phyloP scores from a whole-genome alignment of 345 rosid genomes.

The Citrus medica region DNA sequence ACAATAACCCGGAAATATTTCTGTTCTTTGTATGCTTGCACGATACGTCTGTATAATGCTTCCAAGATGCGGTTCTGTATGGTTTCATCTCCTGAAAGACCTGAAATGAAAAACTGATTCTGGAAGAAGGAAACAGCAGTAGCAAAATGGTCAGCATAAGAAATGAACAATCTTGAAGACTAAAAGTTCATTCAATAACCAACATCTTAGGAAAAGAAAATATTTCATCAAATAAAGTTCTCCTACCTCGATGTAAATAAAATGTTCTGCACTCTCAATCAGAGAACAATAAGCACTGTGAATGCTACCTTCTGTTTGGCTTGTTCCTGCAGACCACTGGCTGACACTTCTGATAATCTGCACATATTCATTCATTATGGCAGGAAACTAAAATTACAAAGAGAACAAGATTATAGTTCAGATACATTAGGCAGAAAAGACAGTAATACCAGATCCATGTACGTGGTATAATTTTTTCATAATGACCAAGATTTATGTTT shows the following conservation, averaged over 20 bases:
- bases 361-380: background rate
- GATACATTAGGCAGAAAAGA: background rate
- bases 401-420: background rate
- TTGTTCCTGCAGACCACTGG: slow-evolving; percentile 93
- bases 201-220: background rate
- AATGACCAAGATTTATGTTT: background rate
- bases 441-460: background rate
- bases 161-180: background rate
- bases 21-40: slow-evolving; percentile 66
- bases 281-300: slow-evolving; percentile 78
- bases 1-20: slow-evolving; percentile 67
- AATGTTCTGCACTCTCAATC: slow-evolving; percentile 79
- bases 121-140: slow-evolving; percentile 30
- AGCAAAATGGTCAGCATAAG: background rate
- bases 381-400: background rate
- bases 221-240: background rate
- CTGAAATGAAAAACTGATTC: slow-evolving; percentile 96
- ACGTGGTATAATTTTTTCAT: background rate
- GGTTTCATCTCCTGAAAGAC: slow-evolving; percentile 67
- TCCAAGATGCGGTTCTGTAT: slow-evolving; percentile 78
- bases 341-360: slow-evolving; percentile 82
- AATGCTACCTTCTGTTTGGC: slow-evolving; percentile 88
- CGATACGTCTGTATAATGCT: slow-evolving; percentile 67
- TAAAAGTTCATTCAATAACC: background rate
- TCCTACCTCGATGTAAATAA: slow-evolving; percentile 84